Base-by-base conservation (phyloP, 768 basidiomycete genomes). In the Mycena crocata region DNA sequence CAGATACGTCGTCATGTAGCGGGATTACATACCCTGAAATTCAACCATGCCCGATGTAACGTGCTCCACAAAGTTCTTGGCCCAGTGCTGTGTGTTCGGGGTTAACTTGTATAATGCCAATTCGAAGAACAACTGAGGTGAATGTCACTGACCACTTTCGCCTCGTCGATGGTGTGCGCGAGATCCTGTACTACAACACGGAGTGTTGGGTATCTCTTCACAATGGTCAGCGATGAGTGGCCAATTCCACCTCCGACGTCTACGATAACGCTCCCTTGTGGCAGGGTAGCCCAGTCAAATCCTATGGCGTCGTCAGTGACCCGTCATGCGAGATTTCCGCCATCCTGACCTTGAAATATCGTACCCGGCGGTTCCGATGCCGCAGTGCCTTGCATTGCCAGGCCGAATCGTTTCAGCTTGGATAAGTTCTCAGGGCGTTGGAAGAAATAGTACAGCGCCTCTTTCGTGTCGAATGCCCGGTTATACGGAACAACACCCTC, bases 161-260 rank as follows among this genome's bases (percentile, higher is more conserved):
- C n/a, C n/a, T n/a, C n/a, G n/a, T n/a, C n/a, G n/a, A n/a, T n/a
- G n/a, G n/a, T n/a, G n/a, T n/a, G n/a, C n/a, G n/a, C n/a, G n/a
- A 67, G 31, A 49, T 81, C 80, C 42, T 81, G 78, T 3, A 77
- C 57, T 15, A 79, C 42, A 52, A 76, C 67, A 30, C 71, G 72
- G 46, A 80, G 49, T 21, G 73, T 58, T 0, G 75, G 72, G n/a
- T 68, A 50, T 4, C 32, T 55, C 37, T 69, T 39, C 14, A 75
- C 73, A 5, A 81, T 57, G 2, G 61, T 60, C 35, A 79, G 45
- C 4, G 73, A 50, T n/a, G 67, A 57, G 13, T 65, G 44, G 3
- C 78, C 79, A n/a, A 77, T 65, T 1, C 77, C 79, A 4, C 76
- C 76, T 0, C 78, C 79, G 14, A 80, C 77, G 44, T 80, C 80